Evolutionary conservation across 768 basidiomycete genomes (phyloP).

Genomic region (Lactarius hengduanensis): DNA sequence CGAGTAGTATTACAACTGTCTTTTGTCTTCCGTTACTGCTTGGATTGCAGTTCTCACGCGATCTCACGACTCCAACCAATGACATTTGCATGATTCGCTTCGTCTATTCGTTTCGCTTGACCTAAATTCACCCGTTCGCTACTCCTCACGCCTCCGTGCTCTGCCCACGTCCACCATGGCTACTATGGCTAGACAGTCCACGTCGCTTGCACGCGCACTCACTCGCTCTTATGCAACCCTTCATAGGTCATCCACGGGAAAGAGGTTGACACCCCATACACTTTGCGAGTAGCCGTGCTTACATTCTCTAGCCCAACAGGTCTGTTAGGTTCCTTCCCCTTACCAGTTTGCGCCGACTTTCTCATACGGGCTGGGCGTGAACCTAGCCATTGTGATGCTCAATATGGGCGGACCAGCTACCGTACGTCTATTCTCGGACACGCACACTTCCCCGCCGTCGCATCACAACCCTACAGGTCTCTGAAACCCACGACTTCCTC

Average conservation of each 20-base stretch:
- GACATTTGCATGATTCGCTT: neutral
- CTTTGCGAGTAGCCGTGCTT: constrained; percentile 4
- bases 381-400: constrained; percentile 85
- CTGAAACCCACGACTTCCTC: constrained; percentile 91
- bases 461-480: constrained; percentile 51
- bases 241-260: constrained; percentile 11
- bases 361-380: constrained; percentile 4
- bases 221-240: constrained; percentile 27
- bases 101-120: neutral
- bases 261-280: constrained; percentile 20
- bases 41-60: neutral
- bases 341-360: neutral
- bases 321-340: constrained; percentile 1
- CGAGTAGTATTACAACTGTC: too few relatives aligned
- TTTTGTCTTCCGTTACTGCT: too few relatives aligned
- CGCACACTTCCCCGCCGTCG: neutral
- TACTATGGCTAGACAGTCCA: constrained; percentile 10
- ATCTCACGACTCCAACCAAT: neutral
- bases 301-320: constrained; percentile 28
- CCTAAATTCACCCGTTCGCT: neutral
- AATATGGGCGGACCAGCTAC: constrained; percentile 99
- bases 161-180: neutral
- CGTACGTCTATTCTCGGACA: constrained; percentile 44
- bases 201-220: constrained; percentile 9
- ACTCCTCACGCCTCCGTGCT: neutral